Conservation (phyloP, 2,329 filamentous ascomycete genomes). For the Drechmeria coniospora region DNA sequence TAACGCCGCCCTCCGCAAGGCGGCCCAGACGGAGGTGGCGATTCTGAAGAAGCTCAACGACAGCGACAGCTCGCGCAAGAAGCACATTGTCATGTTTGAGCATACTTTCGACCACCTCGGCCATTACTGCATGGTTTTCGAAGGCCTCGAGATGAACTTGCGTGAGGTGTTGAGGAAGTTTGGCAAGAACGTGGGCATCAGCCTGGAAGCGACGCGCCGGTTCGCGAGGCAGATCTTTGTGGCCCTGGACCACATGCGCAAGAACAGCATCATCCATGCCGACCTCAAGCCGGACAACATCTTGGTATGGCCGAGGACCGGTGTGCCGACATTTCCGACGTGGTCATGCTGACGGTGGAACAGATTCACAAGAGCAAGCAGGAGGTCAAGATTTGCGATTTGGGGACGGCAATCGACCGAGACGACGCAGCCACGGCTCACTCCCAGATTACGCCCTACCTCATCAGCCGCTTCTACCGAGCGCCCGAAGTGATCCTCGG, state of each 20-base stretch:
- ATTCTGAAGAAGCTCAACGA: slow-evolving; percentile 79
- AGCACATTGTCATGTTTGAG: slow-evolving; percentile 80
- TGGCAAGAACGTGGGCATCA: slow-evolving; percentile 85
- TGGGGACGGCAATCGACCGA: slow-evolving; percentile 88
- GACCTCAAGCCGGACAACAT: slow-evolving; percentile 98
- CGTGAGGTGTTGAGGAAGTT: slow-evolving; percentile 93
- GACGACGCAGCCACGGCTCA: slow-evolving; percentile 57
- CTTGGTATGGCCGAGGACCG: slow-evolving; percentile 35
- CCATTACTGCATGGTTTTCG: slow-evolving; percentile 93
- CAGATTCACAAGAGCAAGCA: slow-evolving; percentile 68
- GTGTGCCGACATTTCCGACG: not conserved
- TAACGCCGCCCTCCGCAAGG: slow-evolving; percentile 84
- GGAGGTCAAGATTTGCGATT: slow-evolving; percentile 83
- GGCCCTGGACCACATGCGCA: slow-evolving; percentile 72
- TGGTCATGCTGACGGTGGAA: not conserved
- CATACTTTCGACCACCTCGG: slow-evolving; percentile 85
- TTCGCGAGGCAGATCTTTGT: slow-evolving; percentile 94
- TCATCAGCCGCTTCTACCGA: slow-evolving; percentile 93
- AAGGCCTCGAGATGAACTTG: slow-evolving; percentile 84
- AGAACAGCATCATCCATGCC: slow-evolving; percentile 85
- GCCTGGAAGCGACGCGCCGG: slow-evolving; percentile 68
- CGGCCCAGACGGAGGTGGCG: slow-evolving; percentile 84
- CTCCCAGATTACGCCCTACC: slow-evolving; percentile 82
- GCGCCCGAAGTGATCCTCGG: slow-evolving; percentile 94
- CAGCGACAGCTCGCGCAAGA: slow-evolving; percentile 75